Evolutionary conservation across 2,329 filamentous ascomycete genomes (phyloP).

Genomic region (Exophiala sp.): DNA sequence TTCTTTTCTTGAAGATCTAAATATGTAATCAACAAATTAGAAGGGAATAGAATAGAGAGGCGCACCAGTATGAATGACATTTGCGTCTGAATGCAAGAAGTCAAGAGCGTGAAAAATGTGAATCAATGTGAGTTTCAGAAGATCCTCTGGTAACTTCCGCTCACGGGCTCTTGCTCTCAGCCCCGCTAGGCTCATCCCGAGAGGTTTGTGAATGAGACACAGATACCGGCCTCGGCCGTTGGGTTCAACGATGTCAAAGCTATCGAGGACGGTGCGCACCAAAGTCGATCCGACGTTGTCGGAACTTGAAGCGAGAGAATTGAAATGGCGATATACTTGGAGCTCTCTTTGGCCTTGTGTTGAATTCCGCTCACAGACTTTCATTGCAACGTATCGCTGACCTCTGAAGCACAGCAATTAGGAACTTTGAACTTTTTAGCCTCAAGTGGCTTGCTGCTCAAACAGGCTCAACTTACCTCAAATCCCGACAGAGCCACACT

Average conservation of each 20-base stretch:
- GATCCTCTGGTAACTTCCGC: no score
- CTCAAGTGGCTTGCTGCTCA: no score
- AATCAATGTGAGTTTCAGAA: no score
- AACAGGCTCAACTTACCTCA: conserved; percentile 25
- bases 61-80: conserved; percentile 28
- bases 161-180: no score
- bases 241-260: conserved; percentile 33
- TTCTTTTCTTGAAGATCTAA: conserved; percentile 33
- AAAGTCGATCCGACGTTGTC: conserved; percentile 87
- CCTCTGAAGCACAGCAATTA: no score
- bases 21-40: conserved; percentile 2
- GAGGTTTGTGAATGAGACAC: conserved; percentile 32
- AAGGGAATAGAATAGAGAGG: no score
- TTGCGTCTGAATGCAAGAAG: conserved; percentile 30
- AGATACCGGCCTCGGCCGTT: conserved; percentile 32
- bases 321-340: no score
- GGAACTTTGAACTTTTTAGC: no score
- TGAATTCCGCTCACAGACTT: no score
- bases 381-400: no score
- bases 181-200: no score
- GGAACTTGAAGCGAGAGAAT: conserved; percentile 24
- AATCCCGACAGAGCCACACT: conserved; percentile 36
- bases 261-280: conserved; percentile 74
- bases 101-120: conserved; percentile 29
- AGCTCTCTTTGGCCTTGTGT: no score